Conservation (phyloP, 2,329 filamentous ascomycete genomes). For the Cladorrhinum sp. region DNA sequence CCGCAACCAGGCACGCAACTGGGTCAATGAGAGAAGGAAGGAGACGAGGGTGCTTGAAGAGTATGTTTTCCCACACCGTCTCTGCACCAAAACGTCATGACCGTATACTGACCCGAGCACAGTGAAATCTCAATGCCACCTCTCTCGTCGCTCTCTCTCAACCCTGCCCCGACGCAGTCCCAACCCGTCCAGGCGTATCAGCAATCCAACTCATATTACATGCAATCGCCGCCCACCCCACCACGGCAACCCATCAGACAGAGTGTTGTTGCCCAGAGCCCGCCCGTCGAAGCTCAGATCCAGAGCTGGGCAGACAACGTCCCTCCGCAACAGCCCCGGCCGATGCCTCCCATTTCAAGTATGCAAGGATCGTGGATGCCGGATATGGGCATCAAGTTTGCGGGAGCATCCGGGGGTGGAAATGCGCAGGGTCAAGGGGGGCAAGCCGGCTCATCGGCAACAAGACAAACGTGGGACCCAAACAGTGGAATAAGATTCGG, state of each 20-base stretch:
- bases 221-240: slow-evolving; percentile 25
- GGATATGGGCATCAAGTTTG: slow-evolving; percentile 77
- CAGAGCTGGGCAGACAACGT: slow-evolving; percentile 56
- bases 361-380: slow-evolving; percentile 69
- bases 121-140: slow-evolving; percentile 54
- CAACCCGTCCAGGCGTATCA: slow-evolving; percentile 20
- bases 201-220: slow-evolving; percentile 26
- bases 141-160: slow-evolving; percentile 42
- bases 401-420: slow-evolving; percentile 35
- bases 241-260: slow-evolving; percentile 32
- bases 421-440: slow-evolving; percentile 8
- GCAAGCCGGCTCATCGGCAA: slow-evolving; percentile 14
- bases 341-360: slow-evolving; percentile 43
- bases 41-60: slow-evolving; percentile 78
- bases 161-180: slow-evolving; percentile 28
- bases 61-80: slow-evolving; percentile 45
- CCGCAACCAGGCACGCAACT: slow-evolving; percentile 71
- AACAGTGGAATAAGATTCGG: slow-evolving; percentile 56
- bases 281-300: slow-evolving; percentile 47
- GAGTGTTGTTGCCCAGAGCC: slow-evolving; percentile 27
- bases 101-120: slow-evolving; percentile 9
- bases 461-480: slow-evolving; percentile 56
- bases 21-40: slow-evolving; percentile 74
- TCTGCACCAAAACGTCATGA: slow-evolving; percentile 21
- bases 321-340: slow-evolving; percentile 54